Conservation (phyloP, 225 moss, liverwort and hornwort genomes). For the Bryum argenteum region DNA sequence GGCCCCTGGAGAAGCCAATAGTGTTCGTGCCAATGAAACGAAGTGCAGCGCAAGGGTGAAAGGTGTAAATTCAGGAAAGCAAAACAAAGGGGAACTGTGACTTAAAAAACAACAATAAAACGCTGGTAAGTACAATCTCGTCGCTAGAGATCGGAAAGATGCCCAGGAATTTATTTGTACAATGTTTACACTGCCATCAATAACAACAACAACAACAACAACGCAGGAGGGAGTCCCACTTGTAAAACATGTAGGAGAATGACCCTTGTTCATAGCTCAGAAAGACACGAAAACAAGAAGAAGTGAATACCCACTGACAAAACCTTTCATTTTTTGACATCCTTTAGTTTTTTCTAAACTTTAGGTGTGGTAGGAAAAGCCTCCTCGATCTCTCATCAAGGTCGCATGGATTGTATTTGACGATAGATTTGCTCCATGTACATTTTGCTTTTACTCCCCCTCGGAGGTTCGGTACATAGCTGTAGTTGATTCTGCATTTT, state of each 20-base stretch:
- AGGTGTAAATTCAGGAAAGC: conserved; percentile 23
- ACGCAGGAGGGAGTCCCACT: conserved; percentile 26
- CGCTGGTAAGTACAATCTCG: conserved; percentile 50
- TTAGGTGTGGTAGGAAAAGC: conserved; percentile 34
- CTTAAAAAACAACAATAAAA: conserved; percentile 34
- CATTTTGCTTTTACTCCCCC: conserved; percentile 47
- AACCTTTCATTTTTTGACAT: conserved; percentile 19
- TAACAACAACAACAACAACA: conserved; percentile 36
- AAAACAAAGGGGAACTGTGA: conserved; percentile 9
- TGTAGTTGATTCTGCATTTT: conserved; percentile 30
- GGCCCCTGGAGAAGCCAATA: conserved; percentile 51
- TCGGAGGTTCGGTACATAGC: conserved; percentile 48
- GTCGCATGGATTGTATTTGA: conserved; percentile 40
- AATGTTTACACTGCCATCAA: conserved; percentile 17
- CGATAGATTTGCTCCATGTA: conserved; percentile 38
- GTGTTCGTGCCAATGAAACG: conserved; percentile 55
- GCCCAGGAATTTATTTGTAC: conserved; percentile 53
- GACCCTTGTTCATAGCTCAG: conserved; percentile 41
- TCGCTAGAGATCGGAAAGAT: conserved; percentile 43
- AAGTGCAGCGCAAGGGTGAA: conserved; percentile 48
- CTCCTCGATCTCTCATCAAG: conserved; percentile 42
- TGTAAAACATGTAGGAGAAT: conserved; percentile 48
- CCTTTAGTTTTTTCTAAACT: conserved; percentile 27
- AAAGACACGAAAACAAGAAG: conserved; percentile 9
- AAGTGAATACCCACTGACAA: neutral